Evolutionary conservation across 2,329 filamentous ascomycete species (phyloP), one percentile per base, ranked within the genome.

Genomic region (Venturia asperata): DNA sequence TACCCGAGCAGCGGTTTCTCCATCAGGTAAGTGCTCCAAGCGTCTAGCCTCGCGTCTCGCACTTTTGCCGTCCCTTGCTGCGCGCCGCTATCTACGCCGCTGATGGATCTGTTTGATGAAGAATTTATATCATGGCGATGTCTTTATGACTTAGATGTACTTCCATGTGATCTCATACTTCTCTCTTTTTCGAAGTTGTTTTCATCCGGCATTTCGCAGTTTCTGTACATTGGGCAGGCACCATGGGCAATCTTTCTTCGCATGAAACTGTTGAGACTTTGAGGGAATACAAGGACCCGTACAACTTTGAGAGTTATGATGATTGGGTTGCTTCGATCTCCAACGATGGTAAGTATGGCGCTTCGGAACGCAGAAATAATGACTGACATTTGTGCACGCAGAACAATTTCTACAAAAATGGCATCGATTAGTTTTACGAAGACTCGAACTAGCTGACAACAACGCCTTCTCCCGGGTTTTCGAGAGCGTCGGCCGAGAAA

Each of bases 271-370:
- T 58, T 19, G 52, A 58, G 19, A 37, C 27, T 19, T 37, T 58
- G 30, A 58, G 27, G 30, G 52, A 37, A 39, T 58, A 58, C 15
- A 27, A 21, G 15, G 52, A 58, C n/a, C 52, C 52, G 4, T 58
- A 58, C 30, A 58, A 58, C 19, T 58, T 58, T 58, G 52, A 58
- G 24, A 58, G 52, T 11, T 58, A 58, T n/a, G 52, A 58, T n/a
- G 52, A 58, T 19, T 58, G 52, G 52, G 10, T 58, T 11, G 52
- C 52, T 58, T 27, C 52, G 52, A 58, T 58, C n/a, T 58, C 52
- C 3, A 58, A 34, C 37, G 30, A 58, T 58, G 30, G 52, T 58
- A 9, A 58, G 52, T n/a, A 37, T 4, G 15, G 27, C 2, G 30
- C 3, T 37, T 11, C 13, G 17, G 52, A 37, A 37, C 15, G 1